A percentile compares a stretch with the other conserved stretches of the same genome.
Conservation (phyloP, 2,329 filamentous ascomycete genomes). For the Xylaria sp. region DNA sequence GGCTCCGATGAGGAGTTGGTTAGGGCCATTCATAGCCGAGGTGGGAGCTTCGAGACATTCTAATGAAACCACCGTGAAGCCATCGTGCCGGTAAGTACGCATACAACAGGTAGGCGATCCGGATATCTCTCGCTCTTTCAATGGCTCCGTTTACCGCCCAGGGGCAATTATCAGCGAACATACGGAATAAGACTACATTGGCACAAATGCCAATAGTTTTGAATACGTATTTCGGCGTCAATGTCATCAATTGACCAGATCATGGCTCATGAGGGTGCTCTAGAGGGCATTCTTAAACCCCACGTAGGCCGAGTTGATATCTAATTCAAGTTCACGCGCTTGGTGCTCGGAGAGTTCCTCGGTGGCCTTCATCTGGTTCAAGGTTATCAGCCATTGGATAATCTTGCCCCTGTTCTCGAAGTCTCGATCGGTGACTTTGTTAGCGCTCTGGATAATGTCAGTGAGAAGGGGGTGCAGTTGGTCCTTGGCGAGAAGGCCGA, state of each 20-base stretch:
- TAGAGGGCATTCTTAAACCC: constrained; percentile 77
- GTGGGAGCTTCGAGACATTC: not conserved
- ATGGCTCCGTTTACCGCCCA: not conserved
- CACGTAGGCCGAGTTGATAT: constrained; percentile 90
- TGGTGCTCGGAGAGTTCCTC: constrained; percentile 86
- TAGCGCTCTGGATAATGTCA: constrained; percentile 94
- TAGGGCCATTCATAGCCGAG: constrained; percentile 11
- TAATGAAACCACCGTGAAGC: not conserved
- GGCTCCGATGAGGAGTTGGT: constrained; percentile 8
- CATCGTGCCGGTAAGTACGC: not conserved
- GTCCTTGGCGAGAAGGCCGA: constrained; percentile 90
- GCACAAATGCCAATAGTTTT: not conserved
- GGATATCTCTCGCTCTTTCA: not conserved
- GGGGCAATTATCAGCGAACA: not conserved
- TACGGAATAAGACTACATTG: not conserved
- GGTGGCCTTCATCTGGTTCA: constrained; percentile 96
- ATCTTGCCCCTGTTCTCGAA: constrained; percentile 97
- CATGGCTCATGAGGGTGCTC: not conserved
- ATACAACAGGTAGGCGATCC: not conserved
- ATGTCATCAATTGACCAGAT: not conserved
- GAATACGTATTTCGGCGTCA: not conserved
- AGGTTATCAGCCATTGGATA: constrained; percentile 92
- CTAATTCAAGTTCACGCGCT: constrained; percentile 80
- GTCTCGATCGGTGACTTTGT: constrained; percentile 91
- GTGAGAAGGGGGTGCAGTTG: constrained; percentile 91